Conservation (phyloP, 495 filamentous ascomycete species). For the Opeltia flavorubescens region DNA sequence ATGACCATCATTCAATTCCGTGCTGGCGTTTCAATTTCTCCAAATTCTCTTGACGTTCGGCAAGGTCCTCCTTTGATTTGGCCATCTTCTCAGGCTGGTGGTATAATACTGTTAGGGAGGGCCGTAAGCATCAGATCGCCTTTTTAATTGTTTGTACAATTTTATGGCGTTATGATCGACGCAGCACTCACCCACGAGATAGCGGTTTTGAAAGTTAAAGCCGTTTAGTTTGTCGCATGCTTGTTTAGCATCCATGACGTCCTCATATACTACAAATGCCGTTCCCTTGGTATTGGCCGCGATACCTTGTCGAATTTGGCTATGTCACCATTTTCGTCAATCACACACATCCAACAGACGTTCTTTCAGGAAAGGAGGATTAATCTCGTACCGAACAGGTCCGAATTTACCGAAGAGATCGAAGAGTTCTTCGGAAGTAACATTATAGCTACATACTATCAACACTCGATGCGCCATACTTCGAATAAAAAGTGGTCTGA, state of each 20-base stretch:
- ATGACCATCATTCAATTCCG: conserved; percentile 79
- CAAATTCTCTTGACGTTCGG: conserved; percentile 88
- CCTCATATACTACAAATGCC: conserved; percentile 97
- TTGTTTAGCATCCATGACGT: conserved; percentile 96
- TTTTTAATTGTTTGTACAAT: conserved; percentile 5
- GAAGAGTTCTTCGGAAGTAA: conserved; percentile 85
- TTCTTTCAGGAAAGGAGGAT: conserved; percentile 2
- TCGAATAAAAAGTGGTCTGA: conserved; percentile 26
- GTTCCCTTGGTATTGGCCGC: conserved; percentile 96
- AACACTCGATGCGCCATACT: background rate
- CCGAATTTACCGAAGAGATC: conserved; percentile 92
- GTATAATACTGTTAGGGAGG: conserved; percentile 57
- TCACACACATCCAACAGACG: background rate
- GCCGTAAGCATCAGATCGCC: background rate
- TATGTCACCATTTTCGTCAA: conserved; percentile 20
- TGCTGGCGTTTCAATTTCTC: conserved; percentile 95
- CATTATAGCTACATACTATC: conserved; percentile 61
- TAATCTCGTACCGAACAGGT: conserved; percentile 63
- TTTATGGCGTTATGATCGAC: background rate
- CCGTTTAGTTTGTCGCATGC: conserved; percentile 99
- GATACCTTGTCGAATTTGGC: conserved; percentile 97
- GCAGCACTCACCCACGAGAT: conserved; percentile 76
- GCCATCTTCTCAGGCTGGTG: conserved; percentile 98
- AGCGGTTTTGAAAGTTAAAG: conserved; percentile 99
- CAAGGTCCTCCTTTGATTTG: conserved; percentile 83